Conservation (phyloP, 148 eudicot genomes). For the Amaranthus hypochondriacus region DNA sequence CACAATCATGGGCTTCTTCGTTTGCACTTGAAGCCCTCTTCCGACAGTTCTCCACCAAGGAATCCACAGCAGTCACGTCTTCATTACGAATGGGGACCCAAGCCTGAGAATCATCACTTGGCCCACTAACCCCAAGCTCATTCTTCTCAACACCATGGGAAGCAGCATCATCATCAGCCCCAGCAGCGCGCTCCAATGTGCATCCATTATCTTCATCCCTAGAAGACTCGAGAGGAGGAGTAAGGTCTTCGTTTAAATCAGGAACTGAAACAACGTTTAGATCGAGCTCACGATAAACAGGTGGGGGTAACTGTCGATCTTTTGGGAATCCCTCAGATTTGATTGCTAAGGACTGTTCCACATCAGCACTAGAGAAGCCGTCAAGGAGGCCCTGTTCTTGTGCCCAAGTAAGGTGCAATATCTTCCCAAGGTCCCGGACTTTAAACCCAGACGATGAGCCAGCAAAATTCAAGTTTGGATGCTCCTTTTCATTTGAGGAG, state of each 20-base stretch:
- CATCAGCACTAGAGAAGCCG: constrained; percentile 36
- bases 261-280: constrained; percentile 78
- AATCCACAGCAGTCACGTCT: constrained; percentile 53
- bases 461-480: constrained; percentile 23
- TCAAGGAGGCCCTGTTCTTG: constrained; percentile 48
- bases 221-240: constrained; percentile 69
- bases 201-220: constrained; percentile 59
- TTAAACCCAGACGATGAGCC: constrained; percentile 40
- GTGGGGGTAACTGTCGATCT: constrained; percentile 35
- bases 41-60: constrained; percentile 25
- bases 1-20: constrained; percentile 64
- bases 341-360: constrained; percentile 31
- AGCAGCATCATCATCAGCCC: constrained; percentile 56
- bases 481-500: constrained; percentile 33
- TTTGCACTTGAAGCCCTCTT: constrained; percentile 52
- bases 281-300: constrained; percentile 54
- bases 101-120: constrained; percentile 42
- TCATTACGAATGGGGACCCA: constrained; percentile 39
- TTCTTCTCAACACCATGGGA: constrained; percentile 50
- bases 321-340: constrained; percentile 34
- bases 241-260: constrained; percentile 77
- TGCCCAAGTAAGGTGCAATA: constrained; percentile 53
- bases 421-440: constrained; percentile 72
- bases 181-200: constrained; percentile 32
- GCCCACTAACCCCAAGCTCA: constrained; percentile 50